Base-by-base conservation (phyloP, 257 asterid genomes). In the Linaria vulgaris region DNA sequence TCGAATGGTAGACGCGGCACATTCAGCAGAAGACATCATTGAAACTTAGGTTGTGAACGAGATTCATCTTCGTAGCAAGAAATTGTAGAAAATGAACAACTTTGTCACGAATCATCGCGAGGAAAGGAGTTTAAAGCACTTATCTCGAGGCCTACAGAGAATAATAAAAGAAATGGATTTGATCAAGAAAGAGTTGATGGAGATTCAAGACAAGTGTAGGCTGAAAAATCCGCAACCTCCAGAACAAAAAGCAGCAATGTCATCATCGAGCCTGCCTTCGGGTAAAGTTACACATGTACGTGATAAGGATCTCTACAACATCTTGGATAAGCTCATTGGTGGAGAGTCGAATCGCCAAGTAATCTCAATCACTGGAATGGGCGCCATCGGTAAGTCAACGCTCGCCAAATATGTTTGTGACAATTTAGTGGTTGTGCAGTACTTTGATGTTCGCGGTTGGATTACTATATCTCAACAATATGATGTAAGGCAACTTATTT, bases 381-480 rank as follows among this genome's bases (percentile, higher is more conserved):
- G 5, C 37, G 37, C 5, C 6, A 30, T 30, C 6, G 37, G 37
- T 30, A 30, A 30, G 58, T 22, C 58, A 12, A 52, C 58, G 9
- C 58, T 52, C 23, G 58, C 58, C 12, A 52, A 23, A 12, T 4
- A 52, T 52, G 58, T 23, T 12, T 52, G 23, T 11, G 58, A 52
- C 14, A 21, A 52, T n/a, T 23, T 23, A 0, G 12, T 3, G 0
- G 15, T 52, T 24, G 58, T 52, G 34, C 34, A 23, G 0, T 21
- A 51, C 57, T 51, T 51, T 20, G 31, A 51, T 9, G 4, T 51
- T 51, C 16, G 57, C 12, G 27, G 19, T 3, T 22, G 57, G 57
- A 34, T 51, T 22, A 51, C 57, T n/a, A 51, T 51, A 11, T 51
- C 57, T 12, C 37, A 52, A 52, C 19, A 52, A 52, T 52, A 23